Percentiles rank a stretch among this genome's conserved stretches.
These are phyloP conservation scores for Zymoseptoria tritici DNA, from an alignment of 2,329 filamentous ascomycete genomes.

Conservation along the genomic window DNA sequence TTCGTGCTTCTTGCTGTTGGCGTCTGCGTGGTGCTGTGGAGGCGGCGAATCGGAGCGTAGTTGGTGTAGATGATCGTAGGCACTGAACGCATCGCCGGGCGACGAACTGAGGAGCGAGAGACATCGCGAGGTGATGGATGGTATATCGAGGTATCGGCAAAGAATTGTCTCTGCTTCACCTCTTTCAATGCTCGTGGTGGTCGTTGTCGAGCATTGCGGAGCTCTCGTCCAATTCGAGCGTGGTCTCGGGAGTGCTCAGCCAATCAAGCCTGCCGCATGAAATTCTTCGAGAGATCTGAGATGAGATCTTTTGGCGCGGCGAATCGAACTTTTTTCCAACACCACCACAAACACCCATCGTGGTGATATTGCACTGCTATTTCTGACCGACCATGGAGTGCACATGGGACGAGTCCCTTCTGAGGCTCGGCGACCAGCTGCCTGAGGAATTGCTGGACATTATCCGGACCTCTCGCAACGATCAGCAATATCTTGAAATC, in stretches of 20 bases:
- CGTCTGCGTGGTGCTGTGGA: constrained; percentile 15
- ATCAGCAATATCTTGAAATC: constrained; percentile 62
- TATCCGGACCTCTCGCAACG: constrained; percentile 50
- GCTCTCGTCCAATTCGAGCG: neutral
- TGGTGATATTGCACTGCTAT: neutral
- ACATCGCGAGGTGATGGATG: constrained; percentile 30
- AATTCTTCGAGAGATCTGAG: neutral
- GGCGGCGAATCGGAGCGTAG: constrained; percentile 21
- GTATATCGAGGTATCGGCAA: neutral
- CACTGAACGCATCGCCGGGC: constrained; percentile 38
- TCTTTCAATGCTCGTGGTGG: constrained; percentile 6
- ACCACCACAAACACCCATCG: neutral
- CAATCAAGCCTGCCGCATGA: neutral
- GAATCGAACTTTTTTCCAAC: constrained; percentile 5
- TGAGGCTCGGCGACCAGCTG: constrained; percentile 45
- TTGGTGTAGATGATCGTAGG: constrained; percentile 20
- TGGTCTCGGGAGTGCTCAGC: neutral
- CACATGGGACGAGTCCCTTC: constrained; percentile 23
- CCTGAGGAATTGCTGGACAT: constrained; percentile 63
- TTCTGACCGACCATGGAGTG: constrained; percentile 21
- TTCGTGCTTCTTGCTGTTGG: constrained; percentile 43
- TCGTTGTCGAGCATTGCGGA: neutral
- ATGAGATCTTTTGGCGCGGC: neutral
- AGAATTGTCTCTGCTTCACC: neutral
- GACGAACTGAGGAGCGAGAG: constrained; percentile 37